Conservation (phyloP, 108 stramenopile genomes). For the Stephanodiscus triporus region DNA sequence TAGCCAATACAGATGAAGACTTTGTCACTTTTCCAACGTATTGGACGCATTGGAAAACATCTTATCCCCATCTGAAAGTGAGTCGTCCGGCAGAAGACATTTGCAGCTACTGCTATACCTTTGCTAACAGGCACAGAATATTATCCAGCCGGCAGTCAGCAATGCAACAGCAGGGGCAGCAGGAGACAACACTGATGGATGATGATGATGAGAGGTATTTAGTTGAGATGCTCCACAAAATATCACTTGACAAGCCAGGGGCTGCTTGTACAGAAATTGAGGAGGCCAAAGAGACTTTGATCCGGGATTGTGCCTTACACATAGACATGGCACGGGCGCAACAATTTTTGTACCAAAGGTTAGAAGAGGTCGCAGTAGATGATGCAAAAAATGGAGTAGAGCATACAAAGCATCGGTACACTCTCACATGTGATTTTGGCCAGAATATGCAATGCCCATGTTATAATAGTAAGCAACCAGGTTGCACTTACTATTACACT, state of each 20-base stretch:
- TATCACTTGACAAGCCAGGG: too few species aligned
- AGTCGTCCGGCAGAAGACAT: too few species aligned
- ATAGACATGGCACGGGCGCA: neutral
- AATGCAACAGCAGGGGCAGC: too few species aligned
- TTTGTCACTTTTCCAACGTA: neutral
- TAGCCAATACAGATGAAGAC: neutral
- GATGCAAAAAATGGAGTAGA: neutral
- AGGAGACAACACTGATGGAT: neutral
- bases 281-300: constrained; percentile 1
- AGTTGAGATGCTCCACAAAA: too few species aligned
- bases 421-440: constrained; percentile 7
- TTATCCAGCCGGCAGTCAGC: too few species aligned
- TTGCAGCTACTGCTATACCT: too few species aligned
- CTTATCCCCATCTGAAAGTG: too few species aligned
- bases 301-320: neutral
- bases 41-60: neutral
- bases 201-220: neutral
- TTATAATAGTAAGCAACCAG: constrained; percentile 28
- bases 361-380: neutral
- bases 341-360: neutral
- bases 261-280: neutral
- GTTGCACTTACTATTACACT: constrained; percentile 21
- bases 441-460: constrained; percentile 26
- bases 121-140: too few species aligned
- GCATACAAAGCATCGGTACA: neutral